Evolutionary conservation across 495 filamentous ascomycete species (phyloP), one percentile per base, ranked within the genome.

Genomic region (Lepraria neglecta): DNA sequence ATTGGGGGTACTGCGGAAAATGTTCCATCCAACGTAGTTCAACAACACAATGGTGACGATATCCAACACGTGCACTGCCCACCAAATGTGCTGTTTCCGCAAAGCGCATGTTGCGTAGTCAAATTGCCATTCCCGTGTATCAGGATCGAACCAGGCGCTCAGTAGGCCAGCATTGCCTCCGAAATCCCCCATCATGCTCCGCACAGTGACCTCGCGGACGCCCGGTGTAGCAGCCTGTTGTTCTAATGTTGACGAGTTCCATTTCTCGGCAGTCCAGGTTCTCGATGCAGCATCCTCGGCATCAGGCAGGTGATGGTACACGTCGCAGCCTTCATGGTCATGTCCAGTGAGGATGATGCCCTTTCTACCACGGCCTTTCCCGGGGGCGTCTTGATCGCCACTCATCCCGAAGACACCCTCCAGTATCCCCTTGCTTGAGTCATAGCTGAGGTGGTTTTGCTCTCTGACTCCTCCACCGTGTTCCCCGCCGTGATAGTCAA

Each of bases 131-230:
- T 88, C 85, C 74, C 59, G 75, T 0, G 66, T 67, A 6, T 78
- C 74, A 44, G 79, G 67, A 72, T 97, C 89, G 69, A 91, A 97
- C 95, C 95, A 98, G 3, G 87, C 77, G 45, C 86, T 91, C 46
- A 98, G 70, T 33, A 98, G 75, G 0, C 90, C 95, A 0, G 90
- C 92, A 71, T 95, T 91, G 5, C 94, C 94, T 21, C 84, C 85
- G 68, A 84, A 97, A 30, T 88, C 88, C 28, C 92, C 94, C 94
- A 98, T 98, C 94, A 98, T 97, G 66, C 90, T 95, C n/a, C 90
- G 82, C 6, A 97, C 87, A 0, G 94, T 98, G 56, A 97, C 83
- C 73, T 97, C 94, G 3, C 91, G 76, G n/a, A 96, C 77, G 59
- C 75, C 74, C 75, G 43, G 62, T 27, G 44, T 65, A 52, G 19